Evolutionary conservation across 306 rosid genomes (phyloP).

Genomic region (Cucurbita maxima): DNA sequence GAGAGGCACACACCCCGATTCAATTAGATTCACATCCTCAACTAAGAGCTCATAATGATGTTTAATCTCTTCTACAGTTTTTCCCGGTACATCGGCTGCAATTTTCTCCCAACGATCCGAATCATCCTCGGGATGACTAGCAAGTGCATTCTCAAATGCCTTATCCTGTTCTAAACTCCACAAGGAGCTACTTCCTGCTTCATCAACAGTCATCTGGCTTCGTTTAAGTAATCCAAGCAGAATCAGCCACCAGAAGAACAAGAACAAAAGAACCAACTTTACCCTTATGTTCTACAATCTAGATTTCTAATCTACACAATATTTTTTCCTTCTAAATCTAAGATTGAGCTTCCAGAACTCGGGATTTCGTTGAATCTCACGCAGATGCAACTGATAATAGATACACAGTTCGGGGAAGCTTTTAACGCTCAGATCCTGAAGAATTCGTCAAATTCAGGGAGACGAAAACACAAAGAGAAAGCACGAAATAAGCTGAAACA

Average conservation of each 20-base stretch:
- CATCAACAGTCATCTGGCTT: constrained; percentile 55
- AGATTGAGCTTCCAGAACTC: background rate
- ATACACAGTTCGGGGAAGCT: background rate
- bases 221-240: constrained; percentile 11
- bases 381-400: background rate
- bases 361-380: background rate
- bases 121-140: constrained; percentile 51
- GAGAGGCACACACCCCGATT: constrained; percentile 73
- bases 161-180: constrained; percentile 90
- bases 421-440: constrained; percentile 16
- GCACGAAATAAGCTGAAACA: constrained; percentile 21
- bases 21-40: constrained; percentile 66
- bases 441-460: background rate
- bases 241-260: constrained; percentile 18
- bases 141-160: constrained; percentile 84
- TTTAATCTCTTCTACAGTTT: constrained; percentile 59
- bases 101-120: constrained; percentile 88
- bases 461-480: constrained; percentile 18
- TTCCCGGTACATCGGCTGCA: constrained; percentile 65
- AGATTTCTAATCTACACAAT: background rate
- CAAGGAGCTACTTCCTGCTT: constrained; percentile 45
- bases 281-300: background rate
- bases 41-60: constrained; percentile 69
- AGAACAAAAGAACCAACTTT: background rate
- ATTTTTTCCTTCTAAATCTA: background rate